phyloP scores from a whole-genome alignment of 441 rosid genomes.

The Isatis lusitanica region DNA sequence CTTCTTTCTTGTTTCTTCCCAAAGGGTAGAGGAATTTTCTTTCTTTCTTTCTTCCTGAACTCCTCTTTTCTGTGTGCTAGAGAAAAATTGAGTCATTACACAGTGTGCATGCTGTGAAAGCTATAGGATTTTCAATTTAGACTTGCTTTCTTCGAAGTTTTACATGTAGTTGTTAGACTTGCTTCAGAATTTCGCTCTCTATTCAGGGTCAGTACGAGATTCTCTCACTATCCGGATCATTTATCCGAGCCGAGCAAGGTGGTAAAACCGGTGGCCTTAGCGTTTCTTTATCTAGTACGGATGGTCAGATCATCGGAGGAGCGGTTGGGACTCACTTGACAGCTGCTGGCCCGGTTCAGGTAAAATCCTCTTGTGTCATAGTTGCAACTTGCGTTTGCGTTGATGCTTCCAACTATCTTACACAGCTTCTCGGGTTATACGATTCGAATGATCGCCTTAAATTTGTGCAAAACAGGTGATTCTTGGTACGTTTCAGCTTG shows the following conservation, averaged over 20 bases:
- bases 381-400: not conserved
- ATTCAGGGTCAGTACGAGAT: constrained; percentile 88
- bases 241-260: constrained; percentile 67
- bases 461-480: constrained; percentile 59
- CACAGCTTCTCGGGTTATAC: not conserved
- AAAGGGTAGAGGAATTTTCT: not conserved
- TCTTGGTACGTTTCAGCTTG: constrained; percentile 76
- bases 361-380: constrained; percentile 21
- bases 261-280: constrained; percentile 83
- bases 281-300: constrained; percentile 61
- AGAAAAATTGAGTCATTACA: not conserved
- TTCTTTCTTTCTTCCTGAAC: not conserved
- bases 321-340: constrained; percentile 76
- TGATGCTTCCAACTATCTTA: not conserved
- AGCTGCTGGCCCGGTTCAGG: constrained; percentile 97
- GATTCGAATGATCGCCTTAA: not conserved
- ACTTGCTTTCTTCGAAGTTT: constrained; percentile 2
- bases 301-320: constrained; percentile 88
- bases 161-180: constrained; percentile 1
- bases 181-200: not conserved
- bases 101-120: not conserved
- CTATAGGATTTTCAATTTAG: not conserved
- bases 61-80: not conserved
- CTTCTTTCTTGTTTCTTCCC: not conserved
- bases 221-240: constrained; percentile 84